Evolutionary conservation across 208 protist species (phyloP).

Genomic region (Trichomonas vaginalis): DNA sequence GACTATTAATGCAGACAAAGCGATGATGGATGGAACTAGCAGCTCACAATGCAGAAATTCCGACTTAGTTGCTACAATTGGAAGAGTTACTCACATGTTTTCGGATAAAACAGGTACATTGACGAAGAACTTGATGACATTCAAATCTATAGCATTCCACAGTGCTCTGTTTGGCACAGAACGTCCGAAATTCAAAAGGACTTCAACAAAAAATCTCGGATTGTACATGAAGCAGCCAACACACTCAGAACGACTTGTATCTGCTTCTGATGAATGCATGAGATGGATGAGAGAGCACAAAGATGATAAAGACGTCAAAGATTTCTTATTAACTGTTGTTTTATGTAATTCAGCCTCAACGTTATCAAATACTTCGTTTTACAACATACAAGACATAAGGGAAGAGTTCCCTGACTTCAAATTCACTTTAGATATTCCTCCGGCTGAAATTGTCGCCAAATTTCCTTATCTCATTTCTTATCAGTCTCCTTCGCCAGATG

Average conservation of each 20-base stretch:
- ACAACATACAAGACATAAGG: background rate
- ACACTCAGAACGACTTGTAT: constrained; percentile 53
- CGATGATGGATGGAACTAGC: constrained; percentile 21
- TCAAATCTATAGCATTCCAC: constrained; percentile 29
- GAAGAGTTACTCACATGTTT: constrained; percentile 80
- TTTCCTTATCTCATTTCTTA: background rate
- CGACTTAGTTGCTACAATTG: constrained; percentile 87
- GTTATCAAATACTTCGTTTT: background rate
- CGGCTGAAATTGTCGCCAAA: background rate
- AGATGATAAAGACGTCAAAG: background rate
- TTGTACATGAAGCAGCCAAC: constrained; percentile 54
- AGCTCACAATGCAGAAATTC: constrained; percentile 67
- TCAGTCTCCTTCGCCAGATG: constrained; percentile 37
- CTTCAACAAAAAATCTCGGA: background rate
- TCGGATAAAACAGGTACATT: constrained; percentile 96
- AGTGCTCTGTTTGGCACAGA: background rate
- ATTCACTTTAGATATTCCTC: background rate
- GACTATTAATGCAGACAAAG: constrained; percentile 73
- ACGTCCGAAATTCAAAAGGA: background rate
- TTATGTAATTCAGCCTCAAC: background rate
- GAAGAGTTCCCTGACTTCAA: background rate
- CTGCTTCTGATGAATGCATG: constrained; percentile 53
- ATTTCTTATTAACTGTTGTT: background rate
- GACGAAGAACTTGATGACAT: constrained; percentile 80
- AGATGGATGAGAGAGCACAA: background rate